A percentile compares a stretch with the other conserved stretches of the same genome.
Conservation (phyloP, 495 filamentous ascomycete species). For the Neurospora sp. region DNA sequence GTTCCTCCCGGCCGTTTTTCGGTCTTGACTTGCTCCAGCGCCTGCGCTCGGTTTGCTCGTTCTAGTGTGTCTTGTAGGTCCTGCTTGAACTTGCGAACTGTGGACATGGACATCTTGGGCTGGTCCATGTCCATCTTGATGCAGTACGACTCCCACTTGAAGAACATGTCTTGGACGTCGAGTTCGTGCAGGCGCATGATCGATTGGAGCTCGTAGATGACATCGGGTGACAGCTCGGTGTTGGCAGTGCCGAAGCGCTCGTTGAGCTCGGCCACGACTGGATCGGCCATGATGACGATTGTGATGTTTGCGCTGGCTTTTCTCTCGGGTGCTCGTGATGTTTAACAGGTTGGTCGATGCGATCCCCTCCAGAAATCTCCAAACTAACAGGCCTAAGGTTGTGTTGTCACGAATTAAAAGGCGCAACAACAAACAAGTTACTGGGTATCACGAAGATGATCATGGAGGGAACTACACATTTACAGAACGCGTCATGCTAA, state of each 20-base stretch:
- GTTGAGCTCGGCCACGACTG: slow-evolving; percentile 48
- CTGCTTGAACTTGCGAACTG: slow-evolving; percentile 67
- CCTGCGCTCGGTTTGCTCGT: slow-evolving; percentile 47
- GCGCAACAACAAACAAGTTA: not conserved
- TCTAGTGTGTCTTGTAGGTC: slow-evolving; percentile 78
- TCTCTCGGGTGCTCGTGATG: not conserved
- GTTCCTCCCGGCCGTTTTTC: slow-evolving; percentile 57
- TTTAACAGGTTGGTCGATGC: not conserved
- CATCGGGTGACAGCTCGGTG: slow-evolving; percentile 51
- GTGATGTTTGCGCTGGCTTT: not conserved
- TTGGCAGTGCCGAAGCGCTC: slow-evolving; percentile 52
- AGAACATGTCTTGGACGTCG: slow-evolving; percentile 73
- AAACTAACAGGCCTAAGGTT: not conserved
- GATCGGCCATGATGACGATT: slow-evolving; percentile 39
- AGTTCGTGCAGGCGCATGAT: slow-evolving; percentile 76
- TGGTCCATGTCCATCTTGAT: slow-evolving; percentile 79
- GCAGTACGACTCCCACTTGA: slow-evolving; percentile 96
- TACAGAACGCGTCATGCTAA: not conserved
- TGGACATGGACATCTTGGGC: slow-evolving; percentile 57
- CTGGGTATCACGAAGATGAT: not conserved
- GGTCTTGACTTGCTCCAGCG: slow-evolving; percentile 29
- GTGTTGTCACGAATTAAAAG: not conserved
- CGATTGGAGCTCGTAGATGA: slow-evolving; percentile 67
- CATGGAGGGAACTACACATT: not conserved
- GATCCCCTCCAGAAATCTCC: not conserved